Base-by-base conservation (phyloP, 73 alveolate species). In the Paramecium sexaurelia region DNA sequence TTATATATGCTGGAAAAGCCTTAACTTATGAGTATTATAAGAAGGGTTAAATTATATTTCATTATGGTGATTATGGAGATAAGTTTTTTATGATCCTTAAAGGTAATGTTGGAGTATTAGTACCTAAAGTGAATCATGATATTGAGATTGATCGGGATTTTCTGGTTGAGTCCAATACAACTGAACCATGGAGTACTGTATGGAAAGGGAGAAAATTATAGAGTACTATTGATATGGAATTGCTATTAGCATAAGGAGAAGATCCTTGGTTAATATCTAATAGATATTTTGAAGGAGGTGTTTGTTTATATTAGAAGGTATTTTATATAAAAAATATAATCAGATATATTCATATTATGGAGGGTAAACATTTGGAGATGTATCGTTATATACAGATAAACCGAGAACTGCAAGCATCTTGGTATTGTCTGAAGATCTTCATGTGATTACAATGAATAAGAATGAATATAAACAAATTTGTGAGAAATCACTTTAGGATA, bases 291-390 rank as follows among this genome's bases (percentile, higher is more conserved):
- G 83, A 61, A 29, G 83, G 83, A 29, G 83, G 83, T 2, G 83
- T 61, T 4, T 61, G 83, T 24, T 24, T 61, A 11, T 61, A 61
- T 6, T 61, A 61, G 11, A 61, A 61, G 83, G 83, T 61, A 61
- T 51, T 51, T 17, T n/a, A 26, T 8, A 61, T 29, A 29, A 6
- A 26, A 2, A 27, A 11, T 41, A 32, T 61, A 22, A 8, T 15
- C 0, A 78, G 90, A 61, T 78, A n/a, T 78, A 37, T 43, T 9
- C 45, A 40, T 78, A 41, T 43, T 78, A 41, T 78, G 10, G 61
- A 9, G 90, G 90, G 19, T 78, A 78, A 55, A 29, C 75, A 8
- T 78, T 78, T 78, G 90, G 90, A 37, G 90, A 78, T 41, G 90
- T 78, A 24, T 56, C 90, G 1, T 55, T 78, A n/a, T 41, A 78